phyloP scores from a whole-genome alignment of 139 green algal genomes.

The Chlorella vulgaris region DNA sequence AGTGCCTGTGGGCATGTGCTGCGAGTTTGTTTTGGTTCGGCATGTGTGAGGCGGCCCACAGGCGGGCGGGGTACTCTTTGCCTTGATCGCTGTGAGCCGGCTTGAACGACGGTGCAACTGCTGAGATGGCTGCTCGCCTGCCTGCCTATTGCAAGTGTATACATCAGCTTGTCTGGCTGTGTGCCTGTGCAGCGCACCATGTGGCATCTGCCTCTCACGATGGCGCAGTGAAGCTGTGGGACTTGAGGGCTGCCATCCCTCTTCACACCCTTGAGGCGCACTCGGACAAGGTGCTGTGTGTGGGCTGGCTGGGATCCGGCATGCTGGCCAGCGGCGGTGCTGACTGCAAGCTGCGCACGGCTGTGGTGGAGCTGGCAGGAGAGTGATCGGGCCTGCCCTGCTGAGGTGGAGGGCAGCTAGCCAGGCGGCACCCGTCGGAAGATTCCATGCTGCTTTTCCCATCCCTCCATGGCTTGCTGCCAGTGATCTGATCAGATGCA shows the following conservation, averaged over 20 bases:
- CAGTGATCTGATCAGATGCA: not conserved
- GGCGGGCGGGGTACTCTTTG: too few relatives aligned
- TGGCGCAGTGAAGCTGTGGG: constrained; percentile 67
- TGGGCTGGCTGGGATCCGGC: constrained; percentile 4
- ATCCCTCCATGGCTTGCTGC: too few relatives aligned
- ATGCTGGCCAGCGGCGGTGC: constrained; percentile 26
- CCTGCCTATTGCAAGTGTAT: not conserved
- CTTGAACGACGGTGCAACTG: too few relatives aligned
- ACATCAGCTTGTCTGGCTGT: not conserved
- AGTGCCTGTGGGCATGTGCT: not conserved
- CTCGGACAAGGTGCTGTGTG: constrained; percentile 51
- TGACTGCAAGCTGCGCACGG: constrained; percentile 33
- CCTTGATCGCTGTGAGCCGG: too few relatives aligned
- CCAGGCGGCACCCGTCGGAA: not conserved
- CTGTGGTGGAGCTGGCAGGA: constrained; percentile 4
- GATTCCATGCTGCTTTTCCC: too few relatives aligned
- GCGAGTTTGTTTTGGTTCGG: too few relatives aligned
- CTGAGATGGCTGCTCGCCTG: too few relatives aligned
- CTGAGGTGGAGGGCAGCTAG: not conserved
- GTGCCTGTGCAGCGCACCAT: constrained; percentile 52
- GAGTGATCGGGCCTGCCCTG: not conserved
- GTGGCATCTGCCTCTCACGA: constrained; percentile 69
- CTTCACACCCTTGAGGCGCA: constrained; percentile 60
- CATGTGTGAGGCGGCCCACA: too few relatives aligned
- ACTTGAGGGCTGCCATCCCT: constrained; percentile 57